Evolutionary conservation across 305 asterid genomes (phyloP).

Genomic region (Fraxinus nigra): DNA sequence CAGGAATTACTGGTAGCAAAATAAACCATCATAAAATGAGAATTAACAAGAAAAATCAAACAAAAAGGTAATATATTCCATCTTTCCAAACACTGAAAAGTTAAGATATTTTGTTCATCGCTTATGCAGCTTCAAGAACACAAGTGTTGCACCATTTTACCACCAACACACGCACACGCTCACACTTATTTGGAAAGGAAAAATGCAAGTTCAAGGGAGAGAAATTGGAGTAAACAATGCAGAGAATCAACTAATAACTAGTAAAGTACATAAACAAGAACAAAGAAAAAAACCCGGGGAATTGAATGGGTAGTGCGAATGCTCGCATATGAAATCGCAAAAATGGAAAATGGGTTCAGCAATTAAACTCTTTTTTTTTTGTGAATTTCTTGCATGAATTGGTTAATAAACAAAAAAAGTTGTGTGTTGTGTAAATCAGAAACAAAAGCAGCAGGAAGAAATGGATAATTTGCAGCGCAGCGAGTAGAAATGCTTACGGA

Average conservation of each 20-base stretch:
- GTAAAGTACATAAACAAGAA: neutral
- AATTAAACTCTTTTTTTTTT: neutral
- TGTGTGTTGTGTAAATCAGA: neutral
- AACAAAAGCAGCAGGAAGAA: neutral
- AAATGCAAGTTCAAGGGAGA: neutral
- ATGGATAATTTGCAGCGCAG: neutral
- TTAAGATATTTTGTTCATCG: neutral
- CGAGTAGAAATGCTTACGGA: neutral
- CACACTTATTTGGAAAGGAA: neutral
- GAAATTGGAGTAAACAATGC: neutral
- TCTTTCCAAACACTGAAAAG: neutral
- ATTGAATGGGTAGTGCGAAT: neutral
- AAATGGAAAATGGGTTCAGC: neutral
- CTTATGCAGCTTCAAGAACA: neutral
- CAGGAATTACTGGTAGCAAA: slow-evolving; percentile 14
- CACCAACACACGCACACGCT: neutral
- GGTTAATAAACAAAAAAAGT: neutral
- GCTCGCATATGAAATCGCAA: neutral
- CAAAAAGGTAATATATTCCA: neutral
- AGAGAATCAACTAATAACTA: neutral
- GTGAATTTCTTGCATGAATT: neutral
- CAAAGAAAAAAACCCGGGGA: neutral
- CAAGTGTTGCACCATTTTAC: neutral
- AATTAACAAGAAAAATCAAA: neutral
- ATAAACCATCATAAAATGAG: slow-evolving; percentile 23